A percentile compares a stretch with the other conserved stretches of the same genome.
Conservation (phyloP, 1,284 basidiomycete genomes). For the Vanrija humicola region DNA sequence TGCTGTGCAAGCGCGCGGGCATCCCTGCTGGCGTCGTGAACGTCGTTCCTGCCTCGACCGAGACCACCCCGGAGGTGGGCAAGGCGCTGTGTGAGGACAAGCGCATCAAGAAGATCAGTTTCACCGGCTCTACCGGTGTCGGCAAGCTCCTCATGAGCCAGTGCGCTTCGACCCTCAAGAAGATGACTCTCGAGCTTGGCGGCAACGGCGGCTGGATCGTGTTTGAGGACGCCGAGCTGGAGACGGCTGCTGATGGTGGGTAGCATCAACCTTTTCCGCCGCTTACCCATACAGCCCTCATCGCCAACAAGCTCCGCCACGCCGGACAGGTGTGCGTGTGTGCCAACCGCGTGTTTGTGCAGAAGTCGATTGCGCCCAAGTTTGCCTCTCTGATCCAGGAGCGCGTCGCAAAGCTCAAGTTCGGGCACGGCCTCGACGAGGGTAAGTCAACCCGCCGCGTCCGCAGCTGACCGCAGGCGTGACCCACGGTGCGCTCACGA, state of each 20-base stretch:
- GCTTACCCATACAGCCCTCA: constrained; percentile 48
- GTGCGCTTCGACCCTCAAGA: constrained; percentile 46
- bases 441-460: constrained; percentile 6
- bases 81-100: constrained; percentile 30
- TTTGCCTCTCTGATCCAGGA: constrained; percentile 26
- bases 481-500: constrained; percentile 87
- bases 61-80: constrained; percentile 37
- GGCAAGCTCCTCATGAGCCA: constrained; percentile 22
- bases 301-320: constrained; percentile 80
- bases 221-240: constrained; percentile 46
- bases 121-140: constrained; percentile 72
- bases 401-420: constrained; percentile 70
- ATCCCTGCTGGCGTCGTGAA: constrained; percentile 88
- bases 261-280: background rate
- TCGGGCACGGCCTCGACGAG: constrained; percentile 79
- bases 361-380: constrained; percentile 47
- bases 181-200: constrained; percentile 46
- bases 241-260: constrained; percentile 30
- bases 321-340: constrained; percentile 71
- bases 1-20: constrained; percentile 49
- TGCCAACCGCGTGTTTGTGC: constrained; percentile 74
- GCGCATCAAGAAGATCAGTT: constrained; percentile 65
- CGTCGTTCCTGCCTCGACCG: constrained; percentile 69
- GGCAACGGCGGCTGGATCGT: constrained; percentile 46
- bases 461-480: no score